These are phyloP conservation scores for Colletotrichum graminicola DNA, from an alignment of 2,329 filamentous ascomycete genomes.

Conservation along the genomic window DNA sequence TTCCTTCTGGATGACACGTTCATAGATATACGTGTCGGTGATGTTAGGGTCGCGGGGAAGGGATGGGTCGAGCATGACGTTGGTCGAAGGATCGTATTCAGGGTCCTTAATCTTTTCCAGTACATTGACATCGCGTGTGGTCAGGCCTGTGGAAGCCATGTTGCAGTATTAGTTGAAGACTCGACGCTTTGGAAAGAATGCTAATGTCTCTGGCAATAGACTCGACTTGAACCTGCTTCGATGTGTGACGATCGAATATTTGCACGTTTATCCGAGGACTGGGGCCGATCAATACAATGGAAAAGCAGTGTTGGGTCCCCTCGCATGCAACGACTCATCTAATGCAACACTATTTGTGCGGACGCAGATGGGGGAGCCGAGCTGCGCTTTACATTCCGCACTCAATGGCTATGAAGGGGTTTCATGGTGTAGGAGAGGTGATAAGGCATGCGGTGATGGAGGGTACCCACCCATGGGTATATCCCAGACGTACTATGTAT, in stretches of 20 bases:
- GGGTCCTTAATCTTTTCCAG: slow-evolving; percentile 77
- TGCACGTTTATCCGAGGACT: neutral
- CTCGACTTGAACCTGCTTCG: slow-evolving; percentile 1
- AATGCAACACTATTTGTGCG: slow-evolving; percentile 2
- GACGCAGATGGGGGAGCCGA: slow-evolving; percentile 7
- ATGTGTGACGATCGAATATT: neutral
- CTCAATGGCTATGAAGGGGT: slow-evolving; percentile 40
- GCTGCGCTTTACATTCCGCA: slow-evolving; percentile 36
- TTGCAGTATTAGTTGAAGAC: slow-evolving; percentile 1
- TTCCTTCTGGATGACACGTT: slow-evolving; percentile 63
- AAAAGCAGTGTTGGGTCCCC: neutral
- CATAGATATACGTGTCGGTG: slow-evolving; percentile 63
- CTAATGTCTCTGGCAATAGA: neutral
- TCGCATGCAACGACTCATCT: slow-evolving; percentile 21
- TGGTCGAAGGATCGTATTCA: slow-evolving; percentile 68
- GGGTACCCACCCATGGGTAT: slow-evolving; percentile 16
- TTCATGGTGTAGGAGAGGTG: slow-evolving; percentile 19
- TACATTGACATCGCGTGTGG: slow-evolving; percentile 70
- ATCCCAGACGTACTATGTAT: neutral
- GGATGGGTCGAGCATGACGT: slow-evolving; percentile 66
- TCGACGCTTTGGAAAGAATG: slow-evolving; percentile 3
- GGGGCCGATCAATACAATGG: neutral
- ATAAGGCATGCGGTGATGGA: slow-evolving; percentile 25
- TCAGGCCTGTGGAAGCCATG: slow-evolving; percentile 66
- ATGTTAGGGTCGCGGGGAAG: slow-evolving; percentile 70